A percentile compares a stretch with the other conserved stretches of the same genome.
Conservation (phyloP, 163 green algal genomes). For the Smithsoniella earleae region DNA sequence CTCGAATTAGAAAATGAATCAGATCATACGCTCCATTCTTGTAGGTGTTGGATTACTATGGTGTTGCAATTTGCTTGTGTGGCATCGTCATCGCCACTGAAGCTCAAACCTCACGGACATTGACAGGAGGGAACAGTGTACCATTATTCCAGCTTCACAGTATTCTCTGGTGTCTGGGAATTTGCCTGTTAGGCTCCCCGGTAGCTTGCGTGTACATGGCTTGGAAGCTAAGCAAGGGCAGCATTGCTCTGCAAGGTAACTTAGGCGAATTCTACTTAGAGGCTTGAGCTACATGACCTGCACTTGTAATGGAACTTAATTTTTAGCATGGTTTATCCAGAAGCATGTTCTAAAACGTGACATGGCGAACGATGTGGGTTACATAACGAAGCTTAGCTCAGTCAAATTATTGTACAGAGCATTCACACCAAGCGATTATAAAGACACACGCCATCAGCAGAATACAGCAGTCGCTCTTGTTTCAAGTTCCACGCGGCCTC, state of each 20-base stretch:
- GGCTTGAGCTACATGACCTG: background rate
- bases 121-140: background rate
- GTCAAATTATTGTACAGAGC: background rate
- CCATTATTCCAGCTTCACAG: no score
- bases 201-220: constrained; percentile 24
- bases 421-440: background rate
- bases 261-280: background rate
- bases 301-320: background rate
- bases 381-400: no score
- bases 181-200: background rate
- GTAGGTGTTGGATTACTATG: constrained; percentile 17
- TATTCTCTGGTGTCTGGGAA: background rate
- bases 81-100: constrained; percentile 18
- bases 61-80: constrained; percentile 8
- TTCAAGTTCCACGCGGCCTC: no score
- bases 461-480: no score
- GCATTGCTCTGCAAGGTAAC: background rate
- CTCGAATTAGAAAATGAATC: background rate
- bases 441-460: no score
- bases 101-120: background rate
- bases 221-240: background rate
- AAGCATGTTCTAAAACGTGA: no score
- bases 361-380: no score
- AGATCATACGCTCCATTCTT: background rate
- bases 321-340: background rate